Conservation (phyloP, 2,329 filamentous ascomycete species). For the Rachicladosporium sp. region DNA sequence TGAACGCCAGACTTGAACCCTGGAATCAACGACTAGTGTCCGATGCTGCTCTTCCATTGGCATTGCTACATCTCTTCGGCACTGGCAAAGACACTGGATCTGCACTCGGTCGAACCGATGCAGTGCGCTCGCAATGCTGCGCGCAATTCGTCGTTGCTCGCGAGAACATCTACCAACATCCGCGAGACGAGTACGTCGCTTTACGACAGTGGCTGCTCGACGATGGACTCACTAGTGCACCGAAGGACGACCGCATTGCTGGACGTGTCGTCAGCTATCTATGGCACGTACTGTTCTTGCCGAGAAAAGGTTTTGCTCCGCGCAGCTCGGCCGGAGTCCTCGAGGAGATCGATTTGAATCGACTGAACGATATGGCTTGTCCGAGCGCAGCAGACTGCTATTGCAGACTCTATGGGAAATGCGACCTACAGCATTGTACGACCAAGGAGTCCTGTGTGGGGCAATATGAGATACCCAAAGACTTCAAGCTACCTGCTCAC, state of each 20-base stretch:
- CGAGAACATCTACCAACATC: constrained; percentile 37
- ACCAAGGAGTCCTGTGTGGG: constrained; percentile 25
- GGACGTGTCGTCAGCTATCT: constrained; percentile 37
- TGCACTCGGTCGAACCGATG: constrained; percentile 29
- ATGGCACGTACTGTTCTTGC: constrained; percentile 38
- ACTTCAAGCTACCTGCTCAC: constrained; percentile 24
- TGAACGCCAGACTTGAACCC: constrained; percentile 27
- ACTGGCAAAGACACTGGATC: constrained; percentile 11
- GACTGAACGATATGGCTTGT: constrained; percentile 27
- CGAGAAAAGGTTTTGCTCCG: constrained; percentile 5
- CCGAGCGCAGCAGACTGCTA: constrained; percentile 31
- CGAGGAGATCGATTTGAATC: constrained; percentile 22
- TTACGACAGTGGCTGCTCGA: constrained; percentile 43
- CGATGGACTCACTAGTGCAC: constrained; percentile 18
- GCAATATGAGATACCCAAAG: constrained; percentile 28
- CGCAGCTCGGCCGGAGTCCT: constrained; percentile 2
- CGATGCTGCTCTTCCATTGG: constrained; percentile 13
- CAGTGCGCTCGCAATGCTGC: constrained; percentile 31
- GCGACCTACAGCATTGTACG: constrained; percentile 17
- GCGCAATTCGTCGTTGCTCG: constrained; percentile 44
- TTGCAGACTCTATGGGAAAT: constrained; percentile 33
- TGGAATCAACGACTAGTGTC: constrained; percentile 26
- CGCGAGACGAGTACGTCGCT: constrained; percentile 37
- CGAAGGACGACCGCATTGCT: constrained; percentile 27
- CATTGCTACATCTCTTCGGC: constrained; percentile 11